These are phyloP conservation scores for Rhizomucor miehei DNA, from an alignment of 371 early-diverging fungal species.

Conservation along the genomic window DNA sequence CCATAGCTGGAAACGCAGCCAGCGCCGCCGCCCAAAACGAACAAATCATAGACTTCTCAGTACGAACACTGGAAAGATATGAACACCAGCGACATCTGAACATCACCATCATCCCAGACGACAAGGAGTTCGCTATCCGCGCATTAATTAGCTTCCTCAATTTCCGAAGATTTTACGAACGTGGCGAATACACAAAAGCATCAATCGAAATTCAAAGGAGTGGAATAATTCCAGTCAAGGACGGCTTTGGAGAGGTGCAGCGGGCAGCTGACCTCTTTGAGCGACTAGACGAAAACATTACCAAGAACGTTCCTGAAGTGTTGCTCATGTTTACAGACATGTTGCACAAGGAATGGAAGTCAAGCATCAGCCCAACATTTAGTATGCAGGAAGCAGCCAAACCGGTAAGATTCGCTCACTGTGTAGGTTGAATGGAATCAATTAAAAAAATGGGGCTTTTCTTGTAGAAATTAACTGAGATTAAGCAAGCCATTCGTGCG, in stretches of 20 bases:
- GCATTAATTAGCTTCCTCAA: conserved; percentile 12
- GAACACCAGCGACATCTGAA: conserved; percentile 19
- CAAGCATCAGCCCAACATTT: conserved; percentile 7
- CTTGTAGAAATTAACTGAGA: conserved; percentile 11
- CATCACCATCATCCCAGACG: conserved; percentile 7
- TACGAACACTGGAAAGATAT: conserved; percentile 12
- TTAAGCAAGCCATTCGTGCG: conserved; percentile 51
- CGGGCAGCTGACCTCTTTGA: conserved; percentile 64
- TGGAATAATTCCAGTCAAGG: conserved; percentile 62
- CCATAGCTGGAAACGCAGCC: neutral
- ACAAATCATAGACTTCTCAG: conserved; percentile 9
- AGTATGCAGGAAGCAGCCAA: conserved; percentile 11
- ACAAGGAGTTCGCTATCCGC: conserved; percentile 13
- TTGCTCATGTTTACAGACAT: conserved; percentile 72
- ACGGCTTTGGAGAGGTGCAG: conserved; percentile 53
- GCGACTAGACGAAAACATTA: conserved; percentile 64
- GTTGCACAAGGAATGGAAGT: conserved; percentile 42
- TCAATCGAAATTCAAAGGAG: conserved; percentile 21
- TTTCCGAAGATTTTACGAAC: conserved; percentile 14
- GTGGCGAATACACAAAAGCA: conserved; percentile 16
- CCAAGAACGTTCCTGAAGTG: conserved; percentile 74
- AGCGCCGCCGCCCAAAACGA: conserved; percentile 8
- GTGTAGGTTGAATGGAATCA: neutral
- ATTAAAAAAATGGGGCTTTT: neutral
- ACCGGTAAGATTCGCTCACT: conserved; percentile 8